Conservation (phyloP, 2,329 filamentous ascomycete genomes). For the Arthroderma sp. region DNA sequence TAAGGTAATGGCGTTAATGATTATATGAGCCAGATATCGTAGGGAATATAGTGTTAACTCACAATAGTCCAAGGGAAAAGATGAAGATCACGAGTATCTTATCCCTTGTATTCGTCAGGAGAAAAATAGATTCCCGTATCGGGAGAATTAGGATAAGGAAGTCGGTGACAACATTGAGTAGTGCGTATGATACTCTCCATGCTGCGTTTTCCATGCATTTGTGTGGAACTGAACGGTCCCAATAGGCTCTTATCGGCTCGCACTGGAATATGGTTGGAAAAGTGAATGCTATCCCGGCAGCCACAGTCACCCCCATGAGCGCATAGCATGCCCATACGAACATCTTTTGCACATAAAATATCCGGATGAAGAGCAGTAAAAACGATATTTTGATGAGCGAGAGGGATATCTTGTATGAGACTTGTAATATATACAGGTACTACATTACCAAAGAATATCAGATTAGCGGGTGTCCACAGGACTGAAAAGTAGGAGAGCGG, state of each 20-base stretch:
- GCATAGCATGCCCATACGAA: conserved; percentile 10
- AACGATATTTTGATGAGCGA: conserved; percentile 12
- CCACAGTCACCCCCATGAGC: conserved; percentile 7
- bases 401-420: conserved; percentile 9
- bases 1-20: background rate
- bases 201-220: conserved; percentile 18
- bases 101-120: conserved; percentile 15
- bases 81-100: conserved; percentile 17
- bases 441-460: background rate
- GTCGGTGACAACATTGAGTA: conserved; percentile 21
- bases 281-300: conserved; percentile 16
- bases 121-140: conserved; percentile 15
- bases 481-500: background rate
- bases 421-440: conserved; percentile 7
- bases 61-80: conserved; percentile 20
- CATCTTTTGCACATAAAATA: conserved; percentile 8
- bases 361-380: conserved; percentile 13
- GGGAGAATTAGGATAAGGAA: conserved; percentile 18
- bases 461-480: background rate
- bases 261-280: conserved; percentile 19
- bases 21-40: background rate
- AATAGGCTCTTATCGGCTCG: conserved; percentile 17
- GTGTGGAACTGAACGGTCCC: conserved; percentile 15
- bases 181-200: conserved; percentile 18
- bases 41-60: conserved; percentile 6